Evolutionary conservation across 257 asterid species (phyloP), one percentile per base, ranked within the genome.

Genomic region (Anisodus tanguticus): DNA sequence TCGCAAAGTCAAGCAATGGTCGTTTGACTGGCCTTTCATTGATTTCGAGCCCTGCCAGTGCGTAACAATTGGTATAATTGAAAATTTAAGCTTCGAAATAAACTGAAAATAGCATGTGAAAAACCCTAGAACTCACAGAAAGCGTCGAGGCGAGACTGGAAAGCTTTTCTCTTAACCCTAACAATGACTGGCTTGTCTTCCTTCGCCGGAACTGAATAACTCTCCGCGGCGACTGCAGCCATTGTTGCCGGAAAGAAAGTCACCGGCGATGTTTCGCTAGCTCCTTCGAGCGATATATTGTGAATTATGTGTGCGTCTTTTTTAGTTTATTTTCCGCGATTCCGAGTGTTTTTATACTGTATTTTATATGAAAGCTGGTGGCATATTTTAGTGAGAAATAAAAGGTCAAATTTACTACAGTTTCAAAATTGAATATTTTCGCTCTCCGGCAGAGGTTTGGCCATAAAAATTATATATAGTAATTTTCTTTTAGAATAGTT

Each of bases 81-180:
- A 31, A 17, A 13, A 22, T 41, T 31, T 11, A 62, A 69, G 41
- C 10, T 15, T 54, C 4, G 22, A 84, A 79, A 72, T 8, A 83
- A 12, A 54, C 19, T 71, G 64, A 67, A 37, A 54, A 84, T 26
- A 77, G 4, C 63, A 53, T 63, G 5, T 22, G 26, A 64, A 22
- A 63, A 35, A 62, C 57, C 85, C 39, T 64, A 70, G 26, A 81
- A 90, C 94, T 86, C 70, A 94, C 98, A 95, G 67, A 95, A 91
- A 84, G 97, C 97, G 85, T 94, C 98, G 15, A 93, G 79, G 67
- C 92, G 85, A 17, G 89, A 90, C 66, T 91, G 97, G 12, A 66
- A 85, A 81, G 87, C 90, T 88, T 92, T 94, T 63, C 99, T 87
- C 85, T 95, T 95, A 88, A 95, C 96, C 94, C 99, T 91, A 82